These are phyloP conservation scores for Phytophthora idaei DNA, from an alignment of 352 stramenopile genomes.

Conservation along the genomic window DNA sequence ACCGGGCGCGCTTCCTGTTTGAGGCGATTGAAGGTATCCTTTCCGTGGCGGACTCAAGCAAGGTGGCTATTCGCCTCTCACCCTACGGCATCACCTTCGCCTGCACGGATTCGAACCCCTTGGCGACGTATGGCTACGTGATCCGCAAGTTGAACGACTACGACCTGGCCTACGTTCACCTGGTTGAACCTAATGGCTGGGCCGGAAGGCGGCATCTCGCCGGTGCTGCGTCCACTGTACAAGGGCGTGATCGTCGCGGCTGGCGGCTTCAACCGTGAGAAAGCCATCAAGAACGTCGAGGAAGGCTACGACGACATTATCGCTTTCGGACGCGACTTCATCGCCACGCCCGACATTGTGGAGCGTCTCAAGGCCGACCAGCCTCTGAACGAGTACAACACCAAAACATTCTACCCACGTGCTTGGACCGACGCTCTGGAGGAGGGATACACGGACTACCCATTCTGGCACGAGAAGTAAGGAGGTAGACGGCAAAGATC, in stretches of 20 bases:
- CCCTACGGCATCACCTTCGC: constrained; percentile 28
- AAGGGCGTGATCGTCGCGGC: constrained; percentile 46
- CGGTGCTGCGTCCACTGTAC: constrained; percentile 46
- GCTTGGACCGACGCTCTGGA: constrained; percentile 11
- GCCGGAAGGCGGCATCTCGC: constrained; percentile 40
- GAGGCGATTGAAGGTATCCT: constrained; percentile 65
- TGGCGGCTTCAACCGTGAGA: constrained; percentile 36
- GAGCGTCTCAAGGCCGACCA: constrained; percentile 40
- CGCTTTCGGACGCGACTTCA: constrained; percentile 58
- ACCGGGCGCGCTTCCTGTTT: constrained; percentile 70
- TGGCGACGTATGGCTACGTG: constrained; percentile 34
- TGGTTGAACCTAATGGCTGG: constrained; percentile 42
- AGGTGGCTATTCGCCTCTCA: constrained; percentile 31
- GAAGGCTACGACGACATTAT: constrained; percentile 38
- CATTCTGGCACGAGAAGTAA: constrained; percentile 20
- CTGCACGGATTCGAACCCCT: constrained; percentile 18
- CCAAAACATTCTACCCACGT: constrained; percentile 34
- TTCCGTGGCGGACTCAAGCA: constrained; percentile 25
- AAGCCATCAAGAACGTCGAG: constrained; percentile 28
- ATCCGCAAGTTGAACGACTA: constrained; percentile 39
- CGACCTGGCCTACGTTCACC: constrained; percentile 43
- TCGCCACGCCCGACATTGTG: constrained; percentile 57
- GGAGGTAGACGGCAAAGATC: neutral
- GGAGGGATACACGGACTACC: constrained; percentile 40
- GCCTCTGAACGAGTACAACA: constrained; percentile 44